Evolutionary conservation across 2,329 filamentous ascomycete species (phyloP), one percentile per base, ranked within the genome.

Genomic region (Cryphonectria radicalis): DNA sequence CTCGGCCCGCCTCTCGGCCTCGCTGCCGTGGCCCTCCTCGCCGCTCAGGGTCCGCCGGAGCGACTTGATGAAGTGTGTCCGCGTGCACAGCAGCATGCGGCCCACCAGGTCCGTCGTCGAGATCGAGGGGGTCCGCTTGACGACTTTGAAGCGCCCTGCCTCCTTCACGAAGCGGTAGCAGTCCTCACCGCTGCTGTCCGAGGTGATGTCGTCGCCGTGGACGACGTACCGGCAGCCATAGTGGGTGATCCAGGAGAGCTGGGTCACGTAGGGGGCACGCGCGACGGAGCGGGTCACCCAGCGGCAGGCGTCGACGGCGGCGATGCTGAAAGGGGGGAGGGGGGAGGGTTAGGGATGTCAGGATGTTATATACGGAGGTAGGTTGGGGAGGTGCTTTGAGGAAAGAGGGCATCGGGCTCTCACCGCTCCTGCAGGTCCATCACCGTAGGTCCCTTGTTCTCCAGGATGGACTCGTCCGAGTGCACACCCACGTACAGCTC

Each of bases 151-250:
- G 60, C 96, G 89, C 17, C 92, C 92, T 1, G 95, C 96, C 57
- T 93, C 91, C 83, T 99, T 99, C 78, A 99, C 96, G 78, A 95
- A 98, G 73, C 96, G 93, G 84, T 99, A 99, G 84, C 95, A 98
- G 84, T 99, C 96, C 80, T 97, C 92, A 59, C 96, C 96, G 75
- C 91, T 90, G 79, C 92, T 93, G 82, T 99, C 96, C 0, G 94
- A 97, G 3, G 96, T 98, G 79, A 98, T 97, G 82, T 98, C 95
- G 81, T 98, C 96, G 73, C 95, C 95, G 81, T 98, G 95, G 1
- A 97, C 95, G 59, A 98, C 96, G 80, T 95, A 98, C 78, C 92
- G 90, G 86, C 96, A 98, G 74, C 96, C 95, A 80, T 96, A 98
- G 82, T 97, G 94, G 70, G 92, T 92, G 78, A 99, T 97, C 93